These are phyloP conservation scores for Penicillium digitatum DNA, from an alignment of 2,329 filamentous ascomycete genomes.

Conservation along the genomic window DNA sequence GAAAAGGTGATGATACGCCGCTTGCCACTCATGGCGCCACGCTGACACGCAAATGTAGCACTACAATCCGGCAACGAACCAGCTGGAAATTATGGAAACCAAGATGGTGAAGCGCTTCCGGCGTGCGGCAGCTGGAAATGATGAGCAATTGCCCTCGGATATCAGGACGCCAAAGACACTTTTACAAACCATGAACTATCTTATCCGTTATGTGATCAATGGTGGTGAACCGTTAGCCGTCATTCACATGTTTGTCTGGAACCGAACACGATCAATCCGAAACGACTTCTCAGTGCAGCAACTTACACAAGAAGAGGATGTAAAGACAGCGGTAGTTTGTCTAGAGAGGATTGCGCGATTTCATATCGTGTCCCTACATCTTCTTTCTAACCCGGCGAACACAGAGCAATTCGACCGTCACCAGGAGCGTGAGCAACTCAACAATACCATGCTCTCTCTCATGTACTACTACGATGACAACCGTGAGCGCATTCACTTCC, in stretches of 20 bases:
- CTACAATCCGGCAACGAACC: slow-evolving; percentile 34
- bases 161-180: slow-evolving; percentile 55
- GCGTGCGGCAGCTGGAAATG: slow-evolving; percentile 59
- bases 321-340: slow-evolving; percentile 56
- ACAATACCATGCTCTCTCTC: slow-evolving; percentile 58
- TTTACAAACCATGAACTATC: slow-evolving; percentile 47
- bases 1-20: slow-evolving; percentile 50
- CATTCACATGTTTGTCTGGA: slow-evolving; percentile 64
- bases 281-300: slow-evolving; percentile 64
- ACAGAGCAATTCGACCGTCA: slow-evolving; percentile 54
- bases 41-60: slow-evolving; percentile 25
- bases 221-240: slow-evolving; percentile 48
- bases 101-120: slow-evolving; percentile 63
- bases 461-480: slow-evolving; percentile 60
- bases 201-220: slow-evolving; percentile 50
- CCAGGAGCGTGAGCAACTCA: slow-evolving; percentile 62
- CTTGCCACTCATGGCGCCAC: background rate
- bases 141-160: slow-evolving; percentile 61
- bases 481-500: slow-evolving; percentile 47
- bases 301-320: slow-evolving; percentile 53
- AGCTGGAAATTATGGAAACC: slow-evolving; percentile 34
- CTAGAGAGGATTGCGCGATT: slow-evolving; percentile 62
- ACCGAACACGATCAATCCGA: slow-evolving; percentile 60
- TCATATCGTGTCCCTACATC: slow-evolving; percentile 59
- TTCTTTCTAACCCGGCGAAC: slow-evolving; percentile 51